phyloP scores from a whole-genome alignment of 257 asterid species.

The Ophiorrhiza pumila region DNA sequence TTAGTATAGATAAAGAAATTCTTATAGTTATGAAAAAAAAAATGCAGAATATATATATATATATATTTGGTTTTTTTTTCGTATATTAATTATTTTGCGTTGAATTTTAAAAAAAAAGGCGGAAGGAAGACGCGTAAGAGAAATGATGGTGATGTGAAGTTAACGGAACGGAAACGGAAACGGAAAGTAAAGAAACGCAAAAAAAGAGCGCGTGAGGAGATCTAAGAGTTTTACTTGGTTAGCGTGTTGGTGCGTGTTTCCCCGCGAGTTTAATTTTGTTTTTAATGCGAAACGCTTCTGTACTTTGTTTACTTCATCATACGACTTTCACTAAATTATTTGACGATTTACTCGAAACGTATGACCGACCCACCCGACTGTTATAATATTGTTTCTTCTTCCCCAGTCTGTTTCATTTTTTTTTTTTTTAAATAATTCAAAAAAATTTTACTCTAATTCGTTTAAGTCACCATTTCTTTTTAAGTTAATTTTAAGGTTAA shows the following conservation, averaged over 20 bases:
- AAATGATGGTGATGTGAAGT: not conserved
- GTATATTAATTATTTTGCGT: no score
- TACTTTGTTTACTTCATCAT: no score
- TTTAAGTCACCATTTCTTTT: no score
- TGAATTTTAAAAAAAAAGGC: no score
- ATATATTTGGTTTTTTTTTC: not conserved
- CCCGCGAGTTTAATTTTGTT: not conserved
- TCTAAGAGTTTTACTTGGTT: not conserved
- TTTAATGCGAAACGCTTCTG: not conserved
- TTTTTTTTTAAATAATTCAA: not conserved
- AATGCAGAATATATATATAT: no score
- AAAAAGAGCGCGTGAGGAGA: constrained; percentile 18
- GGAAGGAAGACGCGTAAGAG: constrained; percentile 6
- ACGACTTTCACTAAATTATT: no score
- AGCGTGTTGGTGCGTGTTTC: not conserved
- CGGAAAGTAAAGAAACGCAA: not conserved
- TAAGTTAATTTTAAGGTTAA: no score
- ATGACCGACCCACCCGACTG: no score
- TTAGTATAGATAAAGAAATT: no score
- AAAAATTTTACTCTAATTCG: no score
- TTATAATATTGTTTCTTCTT: not conserved
- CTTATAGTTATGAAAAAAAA: no score
- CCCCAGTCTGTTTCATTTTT: not conserved
- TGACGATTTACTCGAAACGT: constrained; percentile 12
- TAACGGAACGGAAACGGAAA: not conserved